Percentiles rank a stretch among this genome's conserved stretches.
Evolutionary conservation across 345 rosid genomes (phyloP).

Genomic region (Corchorus olitorius): DNA sequence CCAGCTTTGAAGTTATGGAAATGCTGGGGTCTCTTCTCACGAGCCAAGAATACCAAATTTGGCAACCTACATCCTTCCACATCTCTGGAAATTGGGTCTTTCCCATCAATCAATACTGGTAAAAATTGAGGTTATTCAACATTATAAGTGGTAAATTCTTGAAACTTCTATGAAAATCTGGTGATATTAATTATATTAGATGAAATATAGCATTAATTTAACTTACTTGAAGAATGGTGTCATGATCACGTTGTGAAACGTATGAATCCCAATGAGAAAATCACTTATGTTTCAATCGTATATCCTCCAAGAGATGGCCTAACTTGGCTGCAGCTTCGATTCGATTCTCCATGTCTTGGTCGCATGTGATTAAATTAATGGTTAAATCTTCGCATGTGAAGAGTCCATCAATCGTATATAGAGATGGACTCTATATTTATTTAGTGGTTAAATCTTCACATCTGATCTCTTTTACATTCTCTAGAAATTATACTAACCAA

Average conservation of each 20-base stretch:
- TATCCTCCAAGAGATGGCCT: constrained; percentile 42
- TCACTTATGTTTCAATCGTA: constrained; percentile 35
- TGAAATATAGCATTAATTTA: constrained; percentile 14
- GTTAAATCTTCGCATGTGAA: too few relatives aligned
- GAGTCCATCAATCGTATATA: too few relatives aligned
- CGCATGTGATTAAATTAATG: too few relatives aligned
- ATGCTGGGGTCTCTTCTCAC: constrained; percentile 70
- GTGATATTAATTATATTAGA: too few relatives aligned
- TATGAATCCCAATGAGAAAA: constrained; percentile 60
- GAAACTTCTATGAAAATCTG: too few relatives aligned
- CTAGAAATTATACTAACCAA: background rate
- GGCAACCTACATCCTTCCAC: constrained; percentile 44
- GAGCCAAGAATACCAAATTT: constrained; percentile 66
- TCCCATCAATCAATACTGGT: constrained; percentile 60
- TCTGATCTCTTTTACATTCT: background rate
- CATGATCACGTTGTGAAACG: constrained; percentile 49
- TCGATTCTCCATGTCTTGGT: constrained; percentile 51
- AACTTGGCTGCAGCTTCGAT: constrained; percentile 37
- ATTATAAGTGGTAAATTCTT: too few relatives aligned
- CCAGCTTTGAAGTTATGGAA: constrained; percentile 88
- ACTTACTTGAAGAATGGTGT: constrained; percentile 55
- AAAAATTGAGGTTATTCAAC: too few relatives aligned
- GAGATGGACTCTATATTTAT: too few relatives aligned
- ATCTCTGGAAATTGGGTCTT: constrained; percentile 34
- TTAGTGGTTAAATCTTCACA: too few relatives aligned